Evolutionary conservation across 176 grass and related monocot genomes (phyloP).

Genomic region (Lolium rigidum): DNA sequence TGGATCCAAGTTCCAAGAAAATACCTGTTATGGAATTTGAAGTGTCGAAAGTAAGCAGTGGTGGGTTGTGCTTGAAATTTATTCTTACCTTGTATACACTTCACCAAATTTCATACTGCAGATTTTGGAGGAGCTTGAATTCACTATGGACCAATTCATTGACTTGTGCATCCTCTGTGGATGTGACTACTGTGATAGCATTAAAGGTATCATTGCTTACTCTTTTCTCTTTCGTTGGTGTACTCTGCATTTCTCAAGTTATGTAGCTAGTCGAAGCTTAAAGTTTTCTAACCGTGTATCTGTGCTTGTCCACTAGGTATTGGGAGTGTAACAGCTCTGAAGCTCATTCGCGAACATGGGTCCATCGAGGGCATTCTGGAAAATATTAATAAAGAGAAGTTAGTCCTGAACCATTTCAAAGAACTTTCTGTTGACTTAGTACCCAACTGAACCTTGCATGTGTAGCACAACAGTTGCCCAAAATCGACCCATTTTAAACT

Average conservation of each 20-base stretch:
- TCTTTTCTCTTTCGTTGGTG: background rate
- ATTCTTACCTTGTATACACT: constrained; percentile 16
- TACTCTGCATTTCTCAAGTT: constrained; percentile 26
- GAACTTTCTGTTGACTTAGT: constrained; percentile 23
- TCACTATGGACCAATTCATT: constrained; percentile 98
- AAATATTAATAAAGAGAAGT: constrained; percentile 95
- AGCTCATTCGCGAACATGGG: constrained; percentile 82
- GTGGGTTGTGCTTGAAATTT: background rate
- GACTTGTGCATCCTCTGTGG: constrained; percentile 94
- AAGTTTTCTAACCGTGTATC: background rate
- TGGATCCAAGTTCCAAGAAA: constrained; percentile 95
- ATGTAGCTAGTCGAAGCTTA: constrained; percentile 1
- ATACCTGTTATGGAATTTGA: constrained; percentile 96
- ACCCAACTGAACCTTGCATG: background rate
- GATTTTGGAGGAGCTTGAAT: constrained; percentile 90
- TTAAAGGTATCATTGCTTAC: constrained; percentile 65
- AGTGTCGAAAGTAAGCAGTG: constrained; percentile 68
- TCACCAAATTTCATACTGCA: constrained; percentile 41
- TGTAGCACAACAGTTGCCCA: background rate
- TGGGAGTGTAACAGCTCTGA: constrained; percentile 87
- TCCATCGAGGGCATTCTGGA: constrained; percentile 89
- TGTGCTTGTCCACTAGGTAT: constrained; percentile 61
- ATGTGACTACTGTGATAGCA: constrained; percentile 93
- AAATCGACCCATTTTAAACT: background rate
- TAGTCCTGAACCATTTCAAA: constrained; percentile 12